Evolutionary conservation across 805 yeast species (phyloP).

Genomic region (Nakazawaea sp.): DNA sequence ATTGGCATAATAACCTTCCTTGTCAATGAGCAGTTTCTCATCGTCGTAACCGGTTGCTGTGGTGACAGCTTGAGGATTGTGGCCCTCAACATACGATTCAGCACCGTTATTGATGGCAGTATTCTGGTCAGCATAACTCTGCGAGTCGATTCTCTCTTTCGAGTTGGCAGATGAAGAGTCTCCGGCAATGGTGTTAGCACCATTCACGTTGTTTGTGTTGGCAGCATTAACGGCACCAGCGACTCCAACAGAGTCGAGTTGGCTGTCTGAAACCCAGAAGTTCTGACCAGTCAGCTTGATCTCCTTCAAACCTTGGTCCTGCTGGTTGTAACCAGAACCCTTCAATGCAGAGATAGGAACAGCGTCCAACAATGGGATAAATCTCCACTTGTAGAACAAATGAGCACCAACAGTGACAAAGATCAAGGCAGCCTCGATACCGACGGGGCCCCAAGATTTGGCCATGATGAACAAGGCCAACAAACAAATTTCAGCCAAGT

Average conservation of each 20-base stretch:
- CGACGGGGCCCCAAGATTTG: slow-evolving; percentile 76
- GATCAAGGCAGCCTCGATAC: slow-evolving; percentile 53
- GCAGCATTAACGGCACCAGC: slow-evolving; percentile 1
- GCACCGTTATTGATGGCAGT: neutral
- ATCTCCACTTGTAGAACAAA: slow-evolving; percentile 48
- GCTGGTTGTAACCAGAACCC: slow-evolving; percentile 48
- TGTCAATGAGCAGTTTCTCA: slow-evolving; percentile 6
- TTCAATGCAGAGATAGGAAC: slow-evolving; percentile 65
- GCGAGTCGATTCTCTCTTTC: neutral
- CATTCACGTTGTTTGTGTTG: neutral
- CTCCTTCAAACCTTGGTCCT: slow-evolving; percentile 61
- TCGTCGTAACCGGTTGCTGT: slow-evolving; percentile 2
- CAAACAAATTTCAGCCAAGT: slow-evolving; percentile 64
- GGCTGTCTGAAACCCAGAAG: slow-evolving; percentile 36
- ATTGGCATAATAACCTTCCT: neutral
- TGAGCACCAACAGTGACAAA: slow-evolving; percentile 55
- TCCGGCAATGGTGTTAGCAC: slow-evolving; percentile 6
- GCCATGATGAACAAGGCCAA: slow-evolving; percentile 69
- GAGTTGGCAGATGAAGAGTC: slow-evolving; percentile 7
- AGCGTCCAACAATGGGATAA: slow-evolving; percentile 56
- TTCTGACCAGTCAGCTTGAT: slow-evolving; percentile 42
- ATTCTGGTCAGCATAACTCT: slow-evolving; percentile 4
- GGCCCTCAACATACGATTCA: neutral
- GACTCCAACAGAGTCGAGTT: slow-evolving; percentile 11
- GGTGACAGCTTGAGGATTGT: neutral